phyloP scores from a whole-genome alignment of 768 basidiomycete species.

The Leccinum truebloodii region DNA sequence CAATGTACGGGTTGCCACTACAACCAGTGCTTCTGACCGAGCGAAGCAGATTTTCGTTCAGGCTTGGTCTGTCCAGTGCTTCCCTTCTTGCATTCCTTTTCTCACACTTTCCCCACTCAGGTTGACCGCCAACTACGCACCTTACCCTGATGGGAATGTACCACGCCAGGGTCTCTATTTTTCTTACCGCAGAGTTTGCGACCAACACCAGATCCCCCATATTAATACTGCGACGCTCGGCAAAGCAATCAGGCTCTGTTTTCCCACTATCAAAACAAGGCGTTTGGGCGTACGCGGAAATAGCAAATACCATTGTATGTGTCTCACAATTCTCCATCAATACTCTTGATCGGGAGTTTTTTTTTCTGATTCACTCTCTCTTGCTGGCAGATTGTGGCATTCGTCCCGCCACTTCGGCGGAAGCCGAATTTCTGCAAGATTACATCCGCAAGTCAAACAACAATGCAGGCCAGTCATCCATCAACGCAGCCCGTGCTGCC shows the following conservation, averaged over 20 bases:
- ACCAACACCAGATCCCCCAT: constrained; percentile 90
- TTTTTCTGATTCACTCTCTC: constrained; percentile 30
- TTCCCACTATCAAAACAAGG: constrained; percentile 93
- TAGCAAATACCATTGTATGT: constrained; percentile 93
- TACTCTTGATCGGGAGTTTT: constrained; percentile 29
- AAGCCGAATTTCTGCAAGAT: constrained; percentile 90
- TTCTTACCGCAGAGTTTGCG: constrained; percentile 88
- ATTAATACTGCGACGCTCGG: constrained; percentile 96
- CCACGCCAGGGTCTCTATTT: constrained; percentile 93
- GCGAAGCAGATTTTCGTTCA: constrained; percentile 94
- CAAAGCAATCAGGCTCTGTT: constrained; percentile 91
- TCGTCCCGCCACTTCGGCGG: constrained; percentile 85
- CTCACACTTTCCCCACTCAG: constrained; percentile 42
- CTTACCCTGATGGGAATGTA: constrained; percentile 91
- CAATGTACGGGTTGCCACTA: constrained; percentile 85
- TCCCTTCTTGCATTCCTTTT: constrained; percentile 17
- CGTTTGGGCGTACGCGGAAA: constrained; percentile 91
- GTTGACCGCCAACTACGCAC: constrained; percentile 87
- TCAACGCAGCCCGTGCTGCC: constrained; percentile 71
- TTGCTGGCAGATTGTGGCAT: constrained; percentile 78
- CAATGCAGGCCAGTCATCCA: constrained; percentile 71
- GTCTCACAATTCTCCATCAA: constrained; percentile 36
- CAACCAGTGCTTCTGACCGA: constrained; percentile 87
- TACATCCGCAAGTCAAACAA: constrained; percentile 92
- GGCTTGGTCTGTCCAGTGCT: constrained; percentile 65